Evolutionary conservation across 768 basidiomycete genomes (phyloP).

Genomic region (Termitomyces heimii): DNA sequence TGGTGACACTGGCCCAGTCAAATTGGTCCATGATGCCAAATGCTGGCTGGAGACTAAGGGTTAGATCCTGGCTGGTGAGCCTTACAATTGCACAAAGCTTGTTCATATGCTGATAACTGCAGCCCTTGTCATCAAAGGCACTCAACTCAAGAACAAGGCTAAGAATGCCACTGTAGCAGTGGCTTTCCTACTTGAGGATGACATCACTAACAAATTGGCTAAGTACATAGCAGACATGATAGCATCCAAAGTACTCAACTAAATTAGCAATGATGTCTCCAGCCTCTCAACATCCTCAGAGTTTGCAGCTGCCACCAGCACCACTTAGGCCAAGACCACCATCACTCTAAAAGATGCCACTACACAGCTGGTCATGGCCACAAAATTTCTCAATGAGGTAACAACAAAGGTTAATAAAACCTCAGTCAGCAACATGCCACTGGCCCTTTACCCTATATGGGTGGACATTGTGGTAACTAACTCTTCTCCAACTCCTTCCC

Average conservation of each 20-base stretch:
- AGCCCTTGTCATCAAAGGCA: neutral
- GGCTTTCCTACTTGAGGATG: neutral
- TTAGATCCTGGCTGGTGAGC: neutral
- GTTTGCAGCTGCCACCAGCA: neutral
- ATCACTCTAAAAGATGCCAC: neutral
- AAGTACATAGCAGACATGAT: neutral
- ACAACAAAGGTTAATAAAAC: too few species aligned
- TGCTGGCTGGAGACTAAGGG: neutral
- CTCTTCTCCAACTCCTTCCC: neutral
- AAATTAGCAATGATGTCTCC: neutral
- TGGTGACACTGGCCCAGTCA: neutral
- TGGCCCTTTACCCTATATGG: neutral
- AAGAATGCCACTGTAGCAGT: neutral
- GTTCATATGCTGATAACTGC: too few species aligned
- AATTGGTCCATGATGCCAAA: neutral
- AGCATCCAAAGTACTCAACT: neutral
- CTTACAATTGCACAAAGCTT: neutral
- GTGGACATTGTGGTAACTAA: neutral
- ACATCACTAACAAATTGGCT: neutral
- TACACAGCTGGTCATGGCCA: neutral
- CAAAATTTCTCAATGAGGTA: neutral
- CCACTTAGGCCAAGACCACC: neutral
- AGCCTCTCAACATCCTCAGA: neutral
- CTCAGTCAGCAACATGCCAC: too few species aligned
- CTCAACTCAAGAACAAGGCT: neutral